Evolutionary conservation across 495 filamentous ascomycete species (phyloP).

Genomic region (Podospora australis): DNA sequence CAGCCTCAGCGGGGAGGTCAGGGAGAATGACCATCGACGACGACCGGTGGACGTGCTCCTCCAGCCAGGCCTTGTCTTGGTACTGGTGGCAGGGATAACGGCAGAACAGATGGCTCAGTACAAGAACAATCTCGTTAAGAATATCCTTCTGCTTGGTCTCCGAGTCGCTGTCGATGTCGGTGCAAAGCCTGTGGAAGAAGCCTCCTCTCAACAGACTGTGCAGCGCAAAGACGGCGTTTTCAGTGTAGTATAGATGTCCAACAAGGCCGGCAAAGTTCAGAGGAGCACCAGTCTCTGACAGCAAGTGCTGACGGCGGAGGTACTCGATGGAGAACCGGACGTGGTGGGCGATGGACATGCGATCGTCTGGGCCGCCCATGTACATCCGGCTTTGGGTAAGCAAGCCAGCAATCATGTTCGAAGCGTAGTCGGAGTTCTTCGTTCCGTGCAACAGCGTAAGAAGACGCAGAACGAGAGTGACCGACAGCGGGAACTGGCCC

Average conservation of each 20-base stretch:
- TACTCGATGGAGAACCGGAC: conserved; percentile 77
- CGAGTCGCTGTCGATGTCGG: conserved; percentile 38
- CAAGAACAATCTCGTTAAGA: conserved; percentile 50
- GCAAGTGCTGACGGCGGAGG: conserved; percentile 58
- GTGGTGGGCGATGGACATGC: conserved; percentile 64
- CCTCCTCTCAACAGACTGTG: conserved; percentile 62
- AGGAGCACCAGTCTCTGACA: conserved; percentile 52
- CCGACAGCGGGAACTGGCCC: conserved; percentile 73
- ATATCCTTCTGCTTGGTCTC: conserved; percentile 24
- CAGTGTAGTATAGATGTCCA: conserved; percentile 66
- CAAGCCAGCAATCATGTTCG: conserved; percentile 55
- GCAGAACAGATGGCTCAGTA: conserved; percentile 61
- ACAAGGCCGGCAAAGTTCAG: conserved; percentile 63
- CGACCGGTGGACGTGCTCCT: conserved; percentile 40
- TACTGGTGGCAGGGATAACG: conserved; percentile 15
- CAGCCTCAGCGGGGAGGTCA: conserved; percentile 51
- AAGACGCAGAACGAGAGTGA: conserved; percentile 62
- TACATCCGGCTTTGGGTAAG: conserved; percentile 63
- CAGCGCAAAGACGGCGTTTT: conserved; percentile 64
- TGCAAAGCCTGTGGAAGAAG: conserved; percentile 60
- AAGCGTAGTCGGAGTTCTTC: conserved; percentile 51
- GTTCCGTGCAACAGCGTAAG: conserved; percentile 62
- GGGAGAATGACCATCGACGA: conserved; percentile 58
- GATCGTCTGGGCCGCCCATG: conserved; percentile 54
- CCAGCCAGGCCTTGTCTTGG: conserved; percentile 16